These are phyloP conservation scores for Ogataea hybrid DNA, from an alignment of 1,139 yeast species.

Conservation along the genomic window DNA sequence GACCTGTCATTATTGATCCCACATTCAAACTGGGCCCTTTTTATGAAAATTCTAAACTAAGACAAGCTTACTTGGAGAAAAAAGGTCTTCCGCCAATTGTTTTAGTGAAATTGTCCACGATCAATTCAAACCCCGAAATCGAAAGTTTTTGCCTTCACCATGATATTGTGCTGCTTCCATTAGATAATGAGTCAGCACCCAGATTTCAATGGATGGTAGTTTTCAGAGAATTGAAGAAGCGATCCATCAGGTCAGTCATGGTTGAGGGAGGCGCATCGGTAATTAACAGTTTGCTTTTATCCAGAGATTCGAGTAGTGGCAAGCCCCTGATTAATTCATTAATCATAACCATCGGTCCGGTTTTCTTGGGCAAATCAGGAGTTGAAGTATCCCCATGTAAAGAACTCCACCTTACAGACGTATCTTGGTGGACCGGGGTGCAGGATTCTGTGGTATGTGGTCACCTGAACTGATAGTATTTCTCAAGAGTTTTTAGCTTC, in stretches of 20 bases:
- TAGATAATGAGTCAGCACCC: conserved; percentile 26
- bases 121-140: conserved; percentile 1
- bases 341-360: conserved; percentile 82
- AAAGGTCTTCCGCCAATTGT: conserved; percentile 65
- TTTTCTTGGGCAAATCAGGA: conserved; percentile 69
- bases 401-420: conserved; percentile 40
- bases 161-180: conserved; percentile 15
- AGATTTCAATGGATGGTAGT: conserved; percentile 52
- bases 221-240: conserved; percentile 37
- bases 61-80: conserved; percentile 39
- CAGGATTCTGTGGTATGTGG: conserved; percentile 65
- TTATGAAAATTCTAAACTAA: conserved; percentile 50
- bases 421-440: conserved; percentile 79
- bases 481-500: not conserved
- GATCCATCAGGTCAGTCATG: conserved; percentile 68
- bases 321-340: conserved; percentile 51
- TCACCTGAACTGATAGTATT: conserved; percentile 14
- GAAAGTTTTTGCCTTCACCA: conserved; percentile 13
- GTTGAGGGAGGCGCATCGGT: conserved; percentile 91
- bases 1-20: conserved; percentile 84
- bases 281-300: conserved; percentile 57
- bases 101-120: conserved; percentile 38
- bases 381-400: conserved; percentile 64
- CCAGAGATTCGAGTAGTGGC: conserved; percentile 19
- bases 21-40: conserved; percentile 52